Evolutionary conservation across 2,329 filamentous ascomycete genomes (phyloP).

Genomic region (Cryphonectria japonica): DNA sequence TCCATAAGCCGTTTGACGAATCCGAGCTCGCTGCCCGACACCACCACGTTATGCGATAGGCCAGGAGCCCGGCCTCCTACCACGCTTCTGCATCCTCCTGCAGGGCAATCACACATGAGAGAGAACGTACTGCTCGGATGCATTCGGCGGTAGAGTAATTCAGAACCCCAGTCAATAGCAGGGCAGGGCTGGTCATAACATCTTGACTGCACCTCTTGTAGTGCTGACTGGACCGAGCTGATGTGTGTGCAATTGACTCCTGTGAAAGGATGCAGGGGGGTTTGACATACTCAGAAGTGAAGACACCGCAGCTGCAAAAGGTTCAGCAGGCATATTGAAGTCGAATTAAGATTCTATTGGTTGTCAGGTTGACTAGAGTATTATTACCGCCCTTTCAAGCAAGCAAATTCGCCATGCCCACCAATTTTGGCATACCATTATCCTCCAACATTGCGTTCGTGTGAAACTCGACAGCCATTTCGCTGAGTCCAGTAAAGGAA

Average conservation of each 20-base stretch:
- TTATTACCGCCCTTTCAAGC: conserved; percentile 10
- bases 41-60: conserved; percentile 2
- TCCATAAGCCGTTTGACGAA: neutral
- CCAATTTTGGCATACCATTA: conserved; percentile 26
- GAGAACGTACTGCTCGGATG: neutral
- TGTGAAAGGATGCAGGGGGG: neutral
- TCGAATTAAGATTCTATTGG: conserved; percentile 24
- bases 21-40: neutral
- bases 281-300: neutral
- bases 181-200: neutral
- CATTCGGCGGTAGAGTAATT: neutral
- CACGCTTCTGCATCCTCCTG: conserved; percentile 3
- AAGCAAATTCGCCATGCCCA: conserved; percentile 21
- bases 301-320: neutral
- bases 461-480: conserved; percentile 26
- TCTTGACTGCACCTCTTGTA: neutral
- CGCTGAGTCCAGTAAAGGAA: conserved; percentile 28
- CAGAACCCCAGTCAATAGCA: neutral
- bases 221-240: neutral
- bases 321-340: neutral
- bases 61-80: neutral
- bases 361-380: conserved; percentile 1
- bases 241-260: neutral
- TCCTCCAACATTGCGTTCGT: conserved; percentile 25
- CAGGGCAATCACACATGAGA: neutral